phyloP scores from a whole-genome alignment of 2,329 filamentous ascomycete genomes.

The Diplodia mutila region DNA sequence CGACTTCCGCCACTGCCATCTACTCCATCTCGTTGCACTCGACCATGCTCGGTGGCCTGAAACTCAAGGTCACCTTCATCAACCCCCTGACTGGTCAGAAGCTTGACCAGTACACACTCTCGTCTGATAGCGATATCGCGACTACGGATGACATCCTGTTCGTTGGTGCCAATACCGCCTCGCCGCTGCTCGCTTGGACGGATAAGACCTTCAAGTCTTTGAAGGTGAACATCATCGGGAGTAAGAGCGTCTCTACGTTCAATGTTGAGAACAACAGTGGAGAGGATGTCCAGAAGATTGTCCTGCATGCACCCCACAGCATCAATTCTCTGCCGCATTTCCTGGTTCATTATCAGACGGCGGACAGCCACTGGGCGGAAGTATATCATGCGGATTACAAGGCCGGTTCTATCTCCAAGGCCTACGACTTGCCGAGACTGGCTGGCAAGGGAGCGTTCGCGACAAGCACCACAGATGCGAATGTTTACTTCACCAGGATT shows the following conservation, averaged over 20 bases:
- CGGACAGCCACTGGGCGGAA: conserved; percentile 74
- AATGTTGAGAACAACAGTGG: conserved; percentile 43
- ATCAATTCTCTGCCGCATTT: conserved; percentile 78
- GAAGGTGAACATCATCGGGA: conserved; percentile 70
- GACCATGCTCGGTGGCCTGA: conserved; percentile 69
- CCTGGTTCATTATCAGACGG: conserved; percentile 77
- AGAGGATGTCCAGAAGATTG: conserved; percentile 54
- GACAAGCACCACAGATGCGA: conserved; percentile 74
- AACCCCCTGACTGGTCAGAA: conserved; percentile 75
- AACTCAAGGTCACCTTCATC: conserved; percentile 74
- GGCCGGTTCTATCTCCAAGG: conserved; percentile 70
- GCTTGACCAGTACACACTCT: conserved; percentile 70
- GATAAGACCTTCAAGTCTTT: conserved; percentile 65
- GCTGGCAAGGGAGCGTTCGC: conserved; percentile 75
- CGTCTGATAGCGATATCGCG: conserved; percentile 73
- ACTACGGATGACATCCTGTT: conserved; percentile 68
- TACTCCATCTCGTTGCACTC: conserved; percentile 77
- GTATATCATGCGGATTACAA: conserved; percentile 82
- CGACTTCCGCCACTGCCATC: conserved; percentile 67
- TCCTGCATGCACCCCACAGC: conserved; percentile 73
- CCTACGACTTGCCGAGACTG: conserved; percentile 76
- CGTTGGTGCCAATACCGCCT: conserved; percentile 75
- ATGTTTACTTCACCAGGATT: conserved; percentile 86
- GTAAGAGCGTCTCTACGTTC: conserved; percentile 50
- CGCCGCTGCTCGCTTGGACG: conserved; percentile 76